Evolutionary conservation across 495 filamentous ascomycete species (phyloP).

Genomic region (Cairneyella variabilis): DNA sequence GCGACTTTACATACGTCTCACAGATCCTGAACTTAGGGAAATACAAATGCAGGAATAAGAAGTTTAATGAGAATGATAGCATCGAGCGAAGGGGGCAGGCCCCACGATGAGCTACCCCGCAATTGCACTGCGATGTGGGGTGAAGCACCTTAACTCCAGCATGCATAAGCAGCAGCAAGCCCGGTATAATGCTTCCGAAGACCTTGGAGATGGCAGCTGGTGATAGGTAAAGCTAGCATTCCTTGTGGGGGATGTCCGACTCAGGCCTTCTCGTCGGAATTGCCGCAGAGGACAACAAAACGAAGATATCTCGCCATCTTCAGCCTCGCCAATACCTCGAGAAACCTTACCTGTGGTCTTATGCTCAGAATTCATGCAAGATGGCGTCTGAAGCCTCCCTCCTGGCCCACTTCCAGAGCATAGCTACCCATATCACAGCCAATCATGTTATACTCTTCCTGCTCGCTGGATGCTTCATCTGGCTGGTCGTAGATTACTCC

Average conservation of each 20-base stretch:
- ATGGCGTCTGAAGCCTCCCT: neutral
- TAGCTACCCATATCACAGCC: neutral
- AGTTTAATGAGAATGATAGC: too few species aligned
- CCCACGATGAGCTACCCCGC: constrained; percentile 2
- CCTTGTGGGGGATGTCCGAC: neutral
- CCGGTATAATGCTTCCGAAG: constrained; percentile 5
- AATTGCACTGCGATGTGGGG: neutral
- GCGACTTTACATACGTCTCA: too few species aligned
- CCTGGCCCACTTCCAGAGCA: neutral
- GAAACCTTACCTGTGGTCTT: too few species aligned
- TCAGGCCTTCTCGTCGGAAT: too few species aligned
- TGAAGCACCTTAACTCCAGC: neutral
- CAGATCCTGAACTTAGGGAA: too few species aligned
- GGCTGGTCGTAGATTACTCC: neutral
- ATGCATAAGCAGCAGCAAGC: too few species aligned
- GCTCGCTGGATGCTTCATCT: neutral
- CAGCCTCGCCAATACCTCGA: neutral
- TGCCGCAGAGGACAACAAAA: too few species aligned
- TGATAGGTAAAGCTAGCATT: neutral
- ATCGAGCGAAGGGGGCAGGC: neutral
- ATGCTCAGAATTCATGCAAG: too few species aligned
- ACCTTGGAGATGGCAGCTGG: neutral
- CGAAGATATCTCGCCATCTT: neutral
- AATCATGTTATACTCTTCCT: neutral
- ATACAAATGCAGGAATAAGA: too few species aligned